phyloP scores from a whole-genome alignment of 2,329 filamentous ascomycete genomes.

The Teratosphaeriaceae sp. region DNA sequence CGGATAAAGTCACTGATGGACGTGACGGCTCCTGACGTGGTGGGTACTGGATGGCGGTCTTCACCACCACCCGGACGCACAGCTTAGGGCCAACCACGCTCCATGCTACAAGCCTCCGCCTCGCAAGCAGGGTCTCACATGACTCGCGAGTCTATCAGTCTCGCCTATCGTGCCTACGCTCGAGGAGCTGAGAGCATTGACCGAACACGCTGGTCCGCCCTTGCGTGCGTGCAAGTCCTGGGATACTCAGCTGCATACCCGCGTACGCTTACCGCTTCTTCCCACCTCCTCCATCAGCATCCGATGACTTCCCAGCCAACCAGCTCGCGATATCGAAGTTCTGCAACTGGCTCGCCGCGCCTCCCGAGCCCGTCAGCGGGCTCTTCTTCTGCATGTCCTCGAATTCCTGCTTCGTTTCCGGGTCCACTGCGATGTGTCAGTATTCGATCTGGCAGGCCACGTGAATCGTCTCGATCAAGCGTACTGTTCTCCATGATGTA shows the following conservation, averaged over 20 bases:
- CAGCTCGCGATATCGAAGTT: conserved; percentile 63
- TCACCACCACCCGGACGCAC: too few relatives aligned
- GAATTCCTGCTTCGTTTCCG: conserved; percentile 89
- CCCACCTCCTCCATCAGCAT: conserved; percentile 12
- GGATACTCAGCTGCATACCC: too few relatives aligned
- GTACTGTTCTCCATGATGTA: conserved; percentile 93
- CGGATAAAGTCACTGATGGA: conserved; percentile 1
- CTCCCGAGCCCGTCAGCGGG: conserved; percentile 42
- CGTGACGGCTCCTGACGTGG: background rate
- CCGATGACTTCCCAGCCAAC: conserved; percentile 51
- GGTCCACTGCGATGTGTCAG: conserved; percentile 66
- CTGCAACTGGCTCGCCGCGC: conserved; percentile 48
- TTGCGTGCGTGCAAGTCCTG: background rate
- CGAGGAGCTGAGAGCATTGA: too few relatives aligned
- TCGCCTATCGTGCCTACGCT: too few relatives aligned
- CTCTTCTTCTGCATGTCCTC: conserved; percentile 79
- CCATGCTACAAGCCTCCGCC: too few relatives aligned
- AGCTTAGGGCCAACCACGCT: too few relatives aligned
- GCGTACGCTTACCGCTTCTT: conserved; percentile 13
- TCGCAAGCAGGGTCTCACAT: too few relatives aligned
- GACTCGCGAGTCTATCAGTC: too few relatives aligned
- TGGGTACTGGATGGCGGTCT: too few relatives aligned
- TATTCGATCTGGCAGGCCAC: background rate
- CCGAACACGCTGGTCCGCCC: too few relatives aligned
- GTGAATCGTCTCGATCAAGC: conserved; percentile 30